Evolutionary conservation across 2,329 filamentous ascomycete genomes (phyloP), one percentile per base, ranked within the genome.

Genomic region (Fusarium siculi): DNA sequence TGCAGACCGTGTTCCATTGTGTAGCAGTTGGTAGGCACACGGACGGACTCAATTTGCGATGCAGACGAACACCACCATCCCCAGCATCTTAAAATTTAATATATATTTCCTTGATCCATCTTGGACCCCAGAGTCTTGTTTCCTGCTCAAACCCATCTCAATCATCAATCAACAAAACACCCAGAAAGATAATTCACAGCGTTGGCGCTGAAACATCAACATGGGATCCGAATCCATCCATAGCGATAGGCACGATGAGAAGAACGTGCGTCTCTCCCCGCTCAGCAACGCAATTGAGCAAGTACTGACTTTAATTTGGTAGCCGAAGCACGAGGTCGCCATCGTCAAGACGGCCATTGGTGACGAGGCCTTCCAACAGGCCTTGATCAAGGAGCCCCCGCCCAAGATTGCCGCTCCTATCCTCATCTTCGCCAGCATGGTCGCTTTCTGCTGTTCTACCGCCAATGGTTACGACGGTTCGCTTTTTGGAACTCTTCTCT

Each of bases 401-500:
- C 65, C 68, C 1, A 76, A 69, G 63, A 23, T 76, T 0, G 74
- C 61, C 1, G 70, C 57, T 18, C 66, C 73, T 1, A 19, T 75
- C 37, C 66, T 79, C 61, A 68, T 79, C 63, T 16, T 76, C 4
- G 68, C 76, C 49, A 76, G 74, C 15, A 44, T 72, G 34, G 75
- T 79, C 9, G 77, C 77, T 9, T 79, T 79, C 65, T 79, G 76
- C 63, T 79, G 77, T 44, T 79, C 76, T 1, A 79, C 77, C 23
- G 72, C 76, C 62, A 79, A 79, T 72, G 79, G 78, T 14, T 79
- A 75, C 46, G 88, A 91, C 72, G 87, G 87, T 42, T 88, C 76
- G 5, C 83, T 91, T 55, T 84, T 86, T 76, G 80, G 82, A 15
- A 82, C 85, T 9, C 87, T 89, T 68, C 88, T 77, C 7, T 9